phyloP scores from a whole-genome alignment of 352 stramenopile species.

The Halophytophthora polymorphica region DNA sequence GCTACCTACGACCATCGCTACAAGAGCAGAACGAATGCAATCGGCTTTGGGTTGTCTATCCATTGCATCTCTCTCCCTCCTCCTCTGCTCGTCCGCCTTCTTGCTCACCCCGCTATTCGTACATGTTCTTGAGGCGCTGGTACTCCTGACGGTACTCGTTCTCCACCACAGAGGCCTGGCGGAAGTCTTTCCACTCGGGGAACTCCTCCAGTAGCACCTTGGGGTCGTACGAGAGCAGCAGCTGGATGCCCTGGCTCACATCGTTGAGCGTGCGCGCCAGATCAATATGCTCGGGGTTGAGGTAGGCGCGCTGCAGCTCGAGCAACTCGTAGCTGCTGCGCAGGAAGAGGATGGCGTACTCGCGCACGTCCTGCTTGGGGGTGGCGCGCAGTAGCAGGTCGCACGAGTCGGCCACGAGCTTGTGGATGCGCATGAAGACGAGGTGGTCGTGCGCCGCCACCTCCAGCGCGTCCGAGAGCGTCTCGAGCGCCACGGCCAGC shows the following conservation, averaged over 20 bases:
- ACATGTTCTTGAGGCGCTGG: conserved; percentile 88
- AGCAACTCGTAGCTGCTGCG: conserved; percentile 85
- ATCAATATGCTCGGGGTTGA: conserved; percentile 90
- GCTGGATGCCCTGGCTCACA: conserved; percentile 88
- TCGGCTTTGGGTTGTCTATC: conserved; percentile 10
- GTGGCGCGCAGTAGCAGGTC: conserved; percentile 74
- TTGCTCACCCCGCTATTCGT: conserved; percentile 64
- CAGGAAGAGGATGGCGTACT: conserved; percentile 87
- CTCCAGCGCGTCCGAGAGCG: conserved; percentile 78
- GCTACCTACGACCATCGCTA: conserved; percentile 2
- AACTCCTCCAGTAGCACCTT: conserved; percentile 86
- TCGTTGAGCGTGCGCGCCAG: conserved; percentile 90
- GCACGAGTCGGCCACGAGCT: conserved; percentile 89
- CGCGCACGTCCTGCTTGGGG: conserved; percentile 59
- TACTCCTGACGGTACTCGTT: conserved; percentile 89
- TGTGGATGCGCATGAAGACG: conserved; percentile 89
- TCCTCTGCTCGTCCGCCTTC: conserved; percentile 1
- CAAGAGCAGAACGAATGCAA: conserved; percentile 8
- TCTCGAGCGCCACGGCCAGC: conserved; percentile 70
- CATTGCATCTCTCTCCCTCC: conserved; percentile 5
- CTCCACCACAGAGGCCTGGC: conserved; percentile 87
- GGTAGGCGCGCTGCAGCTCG: conserved; percentile 77
- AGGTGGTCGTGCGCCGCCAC: conserved; percentile 83
- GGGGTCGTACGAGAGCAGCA: conserved; percentile 85
- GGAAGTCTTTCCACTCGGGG: conserved; percentile 82